These are phyloP conservation scores for Escallonia rubra DNA, from an alignment of 129 eudicot genomes.

Conservation along the genomic window DNA sequence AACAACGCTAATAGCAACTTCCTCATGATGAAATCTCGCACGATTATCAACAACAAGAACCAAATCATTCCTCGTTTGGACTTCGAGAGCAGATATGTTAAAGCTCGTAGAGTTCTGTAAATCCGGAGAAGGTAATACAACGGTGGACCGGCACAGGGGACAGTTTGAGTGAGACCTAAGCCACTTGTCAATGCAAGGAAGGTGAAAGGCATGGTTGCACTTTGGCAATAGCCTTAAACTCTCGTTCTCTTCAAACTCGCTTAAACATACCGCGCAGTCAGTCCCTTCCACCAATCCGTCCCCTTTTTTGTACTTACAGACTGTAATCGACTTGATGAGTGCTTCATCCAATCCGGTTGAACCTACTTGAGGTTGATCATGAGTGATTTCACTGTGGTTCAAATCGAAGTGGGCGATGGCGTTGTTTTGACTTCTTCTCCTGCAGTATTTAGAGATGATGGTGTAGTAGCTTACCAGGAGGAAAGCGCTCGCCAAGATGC, in stretches of 20 bases:
- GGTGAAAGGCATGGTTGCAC: constrained; percentile 80
- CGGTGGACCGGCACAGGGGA: constrained; percentile 68
- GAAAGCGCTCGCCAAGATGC: constrained; percentile 56
- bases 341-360: constrained; percentile 58
- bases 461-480: constrained; percentile 69
- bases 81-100: constrained; percentile 36
- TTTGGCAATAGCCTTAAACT: constrained; percentile 69
- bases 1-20: constrained; percentile 16
- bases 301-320: constrained; percentile 44
- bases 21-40: constrained; percentile 13
- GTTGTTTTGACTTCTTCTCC: constrained; percentile 24
- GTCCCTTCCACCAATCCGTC: constrained; percentile 54
- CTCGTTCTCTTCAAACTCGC: constrained; percentile 73
- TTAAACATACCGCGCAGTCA: constrained; percentile 70
- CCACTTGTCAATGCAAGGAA: constrained; percentile 81
- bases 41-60: constrained; percentile 55
- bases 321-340: constrained; percentile 51
- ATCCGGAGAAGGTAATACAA: constrained; percentile 21
- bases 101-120: constrained; percentile 27
- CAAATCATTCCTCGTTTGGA: constrained; percentile 42
- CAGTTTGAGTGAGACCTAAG: constrained; percentile 70
- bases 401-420: constrained; percentile 10
- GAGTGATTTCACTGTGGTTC: constrained; percentile 20
- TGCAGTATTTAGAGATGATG: constrained; percentile 61
- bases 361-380: constrained; percentile 39